Percentiles rank a stretch among this genome's conserved stretches.
Evolutionary conservation across 2,329 filamentous ascomycete species (phyloP).

Genomic region (Ophiosphaerella narmari): DNA sequence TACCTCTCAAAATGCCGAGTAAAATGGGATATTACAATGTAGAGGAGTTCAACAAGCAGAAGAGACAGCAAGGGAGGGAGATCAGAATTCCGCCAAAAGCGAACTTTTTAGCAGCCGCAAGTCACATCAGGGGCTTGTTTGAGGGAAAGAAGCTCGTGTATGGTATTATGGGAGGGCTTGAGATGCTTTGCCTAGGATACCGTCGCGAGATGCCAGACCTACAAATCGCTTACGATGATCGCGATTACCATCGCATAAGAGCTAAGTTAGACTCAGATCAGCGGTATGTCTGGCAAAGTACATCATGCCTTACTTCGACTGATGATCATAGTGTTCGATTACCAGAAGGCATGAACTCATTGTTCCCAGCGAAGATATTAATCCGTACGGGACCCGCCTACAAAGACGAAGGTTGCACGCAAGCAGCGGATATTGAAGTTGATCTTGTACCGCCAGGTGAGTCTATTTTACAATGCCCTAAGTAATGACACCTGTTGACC

Average conservation of each 20-base stretch:
- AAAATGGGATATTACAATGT: conserved; percentile 29
- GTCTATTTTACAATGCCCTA: not conserved
- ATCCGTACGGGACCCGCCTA: conserved; percentile 38
- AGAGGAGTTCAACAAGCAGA: conserved; percentile 29
- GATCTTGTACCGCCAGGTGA: conserved; percentile 37
- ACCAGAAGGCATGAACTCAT: conserved; percentile 35
- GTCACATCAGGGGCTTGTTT: conserved; percentile 32
- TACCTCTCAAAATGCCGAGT: conserved; percentile 19
- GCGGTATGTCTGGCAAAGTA: conserved; percentile 20
- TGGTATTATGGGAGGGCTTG: conserved; percentile 35
- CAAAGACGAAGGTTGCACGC: conserved; percentile 32
- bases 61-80: conserved; percentile 20
- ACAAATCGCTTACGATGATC: conserved; percentile 41
- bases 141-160: conserved; percentile 40
- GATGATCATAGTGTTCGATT: conserved; percentile 27
- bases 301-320: conserved; percentile 5
- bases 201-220: conserved; percentile 37
- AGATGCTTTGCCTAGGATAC: conserved; percentile 40
- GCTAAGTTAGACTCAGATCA: conserved; percentile 32
- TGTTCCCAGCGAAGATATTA: conserved; percentile 37
- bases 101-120: conserved; percentile 37
- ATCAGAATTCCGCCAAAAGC: conserved; percentile 23
- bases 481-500: conserved; percentile 7
- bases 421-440: conserved; percentile 35
- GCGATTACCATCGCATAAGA: conserved; percentile 34